Base-by-base conservation (phyloP, 306 rosid species). In the Pachyrhizus erosus region DNA sequence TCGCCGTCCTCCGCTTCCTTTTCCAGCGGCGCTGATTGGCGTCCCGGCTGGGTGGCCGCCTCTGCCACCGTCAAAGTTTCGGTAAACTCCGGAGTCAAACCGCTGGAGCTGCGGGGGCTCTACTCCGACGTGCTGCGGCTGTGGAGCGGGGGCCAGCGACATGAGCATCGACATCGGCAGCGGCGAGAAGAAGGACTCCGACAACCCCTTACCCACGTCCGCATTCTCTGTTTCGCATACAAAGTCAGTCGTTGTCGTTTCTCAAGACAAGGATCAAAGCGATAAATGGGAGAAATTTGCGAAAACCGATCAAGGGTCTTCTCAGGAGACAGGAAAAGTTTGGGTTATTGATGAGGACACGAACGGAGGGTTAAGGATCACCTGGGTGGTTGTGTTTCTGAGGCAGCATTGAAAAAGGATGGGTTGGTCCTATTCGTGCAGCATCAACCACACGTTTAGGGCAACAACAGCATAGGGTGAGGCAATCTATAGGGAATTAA, bases 111-210 rank as follows among this genome's bases (percentile, higher is more conserved):
- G 24, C 88, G 97, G 87, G 83, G 99, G 79, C 89, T 91, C 39
- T 91, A 97, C 7, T 92, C 99, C 2, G 98, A 96, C 5, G 90
- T 88, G 37, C 86, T 91, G 81, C 87, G 97, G 51, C 89, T 98
- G 87, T 96, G 98, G 99, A 96, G 99, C 66, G n/a, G 94, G 95
- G 21, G 87, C 90, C 9, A 93, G 99, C 52, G 99, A 96, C 80
- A 96, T 96, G 99, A 94, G 97, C 88, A 91, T 92, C 24, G 99
- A 96, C 81, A 83, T 86, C 20, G 42, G 42, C 42, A 88, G 82
- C 21, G 97, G 83, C 15, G 99, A 93, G 66, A 95, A 93, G 90
- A 93, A 87, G 78, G 92, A 84, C 10, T 60, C 49, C 9, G 97
- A 91, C 10, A 89, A 91, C 86, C 91, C 97, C 67, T 79, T 86